Evolutionary conservation across 805 yeast species (phyloP).

Genomic region (Alloascoidea hylecoeti): DNA sequence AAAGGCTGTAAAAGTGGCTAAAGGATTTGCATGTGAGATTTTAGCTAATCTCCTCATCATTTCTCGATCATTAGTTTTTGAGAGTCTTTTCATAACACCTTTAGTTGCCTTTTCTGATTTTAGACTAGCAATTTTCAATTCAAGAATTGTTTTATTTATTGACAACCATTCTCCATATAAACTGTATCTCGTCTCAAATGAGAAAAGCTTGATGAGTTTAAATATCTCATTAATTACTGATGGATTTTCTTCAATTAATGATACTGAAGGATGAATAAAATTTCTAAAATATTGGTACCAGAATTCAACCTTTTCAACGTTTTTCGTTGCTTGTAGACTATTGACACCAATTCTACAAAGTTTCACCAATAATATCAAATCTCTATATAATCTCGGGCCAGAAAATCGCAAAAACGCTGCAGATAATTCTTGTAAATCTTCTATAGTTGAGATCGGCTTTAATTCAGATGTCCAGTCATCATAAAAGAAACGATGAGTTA

Average conservation of each 20-base stretch:
- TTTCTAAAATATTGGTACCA: constrained; percentile 57
- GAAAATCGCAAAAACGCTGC: constrained; percentile 34
- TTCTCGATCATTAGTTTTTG: constrained; percentile 60
- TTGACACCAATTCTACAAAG: constrained; percentile 43
- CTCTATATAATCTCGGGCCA: constrained; percentile 39
- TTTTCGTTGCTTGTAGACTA: constrained; percentile 2
- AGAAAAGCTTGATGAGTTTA: constrained; percentile 33
- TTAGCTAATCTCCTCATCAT: constrained; percentile 66
- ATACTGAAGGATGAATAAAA: constrained; percentile 50
- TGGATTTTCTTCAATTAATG: constrained; percentile 39
- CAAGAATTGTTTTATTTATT: constrained; percentile 37
- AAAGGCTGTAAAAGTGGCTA: constrained; percentile 58
- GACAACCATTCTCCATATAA: constrained; percentile 68
- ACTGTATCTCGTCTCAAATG: constrained; percentile 54
- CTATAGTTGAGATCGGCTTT: constrained; percentile 21
- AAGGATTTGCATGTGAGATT: constrained; percentile 61
- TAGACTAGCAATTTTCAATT: constrained; percentile 42
- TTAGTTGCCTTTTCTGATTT: constrained; percentile 71
- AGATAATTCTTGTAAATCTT: constrained; percentile 32
- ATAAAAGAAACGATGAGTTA: constrained; percentile 24
- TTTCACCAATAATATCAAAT: constrained; percentile 34
- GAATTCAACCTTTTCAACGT: constrained; percentile 6
- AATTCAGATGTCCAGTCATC: constrained; percentile 31
- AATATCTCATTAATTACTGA: constrained; percentile 47
- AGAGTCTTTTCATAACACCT: constrained; percentile 63